These are phyloP conservation scores for Corymbia maculata DNA, from an alignment of 345 rosid species.

Conservation along the genomic window DNA sequence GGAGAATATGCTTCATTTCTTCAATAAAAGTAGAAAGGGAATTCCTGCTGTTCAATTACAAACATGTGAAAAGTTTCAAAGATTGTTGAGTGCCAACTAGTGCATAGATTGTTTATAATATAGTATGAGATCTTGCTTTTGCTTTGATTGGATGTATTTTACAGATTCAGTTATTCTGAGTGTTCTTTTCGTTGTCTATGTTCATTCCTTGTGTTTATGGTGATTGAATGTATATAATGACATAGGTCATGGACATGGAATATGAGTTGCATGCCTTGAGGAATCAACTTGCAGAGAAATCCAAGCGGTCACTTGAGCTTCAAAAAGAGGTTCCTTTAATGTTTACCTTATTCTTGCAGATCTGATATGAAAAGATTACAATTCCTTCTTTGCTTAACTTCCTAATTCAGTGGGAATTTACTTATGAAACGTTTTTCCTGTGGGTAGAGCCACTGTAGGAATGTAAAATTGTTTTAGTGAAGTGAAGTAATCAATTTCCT, in stretches of 20 bases:
- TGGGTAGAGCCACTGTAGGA: background rate
- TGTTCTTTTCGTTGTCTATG: background rate
- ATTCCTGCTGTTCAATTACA: background rate
- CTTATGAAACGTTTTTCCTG: background rate
- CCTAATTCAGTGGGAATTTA: background rate
- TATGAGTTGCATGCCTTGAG: conserved; percentile 78
- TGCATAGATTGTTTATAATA: background rate
- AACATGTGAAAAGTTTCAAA: background rate
- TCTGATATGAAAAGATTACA: background rate
- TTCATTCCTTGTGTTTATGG: background rate
- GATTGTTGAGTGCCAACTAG: background rate
- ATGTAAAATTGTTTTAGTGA: background rate
- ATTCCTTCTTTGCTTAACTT: background rate
- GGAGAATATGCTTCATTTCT: background rate
- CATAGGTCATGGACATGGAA: conserved; percentile 93
- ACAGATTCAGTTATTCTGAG: background rate
- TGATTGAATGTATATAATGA: background rate
- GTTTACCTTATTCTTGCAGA: background rate
- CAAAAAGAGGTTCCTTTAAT: conserved; percentile 46
- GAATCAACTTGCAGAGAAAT: conserved; percentile 73
- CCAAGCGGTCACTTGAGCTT: conserved; percentile 61
- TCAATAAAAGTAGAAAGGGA: background rate
- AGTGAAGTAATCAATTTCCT: background rate
- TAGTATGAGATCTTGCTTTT: background rate
- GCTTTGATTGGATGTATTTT: background rate